Evolutionary conservation across 768 basidiomycete species (phyloP).

Genomic region (Hericium rajendrae): DNA sequence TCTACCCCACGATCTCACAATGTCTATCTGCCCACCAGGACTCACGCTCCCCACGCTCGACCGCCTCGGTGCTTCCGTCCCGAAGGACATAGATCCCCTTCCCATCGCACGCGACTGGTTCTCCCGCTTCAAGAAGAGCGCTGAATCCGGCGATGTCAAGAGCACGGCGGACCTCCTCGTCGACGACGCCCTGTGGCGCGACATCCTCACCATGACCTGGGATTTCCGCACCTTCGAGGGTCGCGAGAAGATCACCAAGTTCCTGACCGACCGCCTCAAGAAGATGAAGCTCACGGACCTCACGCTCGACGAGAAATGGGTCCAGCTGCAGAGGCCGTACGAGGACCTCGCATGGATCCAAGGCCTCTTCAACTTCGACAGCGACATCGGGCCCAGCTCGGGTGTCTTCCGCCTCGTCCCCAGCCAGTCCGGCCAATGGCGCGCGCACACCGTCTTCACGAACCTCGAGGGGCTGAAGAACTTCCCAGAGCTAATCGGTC

Average conservation of each 20-base stretch:
- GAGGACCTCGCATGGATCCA: slow-evolving; percentile 34
- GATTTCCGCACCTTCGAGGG: slow-evolving; percentile 50
- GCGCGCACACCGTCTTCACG: slow-evolving; percentile 39
- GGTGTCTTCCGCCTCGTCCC: slow-evolving; percentile 41
- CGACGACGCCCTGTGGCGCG: slow-evolving; percentile 41
- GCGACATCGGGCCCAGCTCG: slow-evolving; percentile 26
- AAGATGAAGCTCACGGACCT: slow-evolving; percentile 14
- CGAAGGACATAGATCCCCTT: slow-evolving; percentile 6
- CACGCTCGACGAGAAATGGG: slow-evolving; percentile 15
- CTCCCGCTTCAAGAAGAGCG: slow-evolving; percentile 8
- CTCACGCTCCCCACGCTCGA: slow-evolving; percentile 14
- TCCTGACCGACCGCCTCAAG: slow-evolving; percentile 38
- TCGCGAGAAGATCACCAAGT: slow-evolving; percentile 26
- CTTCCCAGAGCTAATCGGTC: slow-evolving; percentile 32
- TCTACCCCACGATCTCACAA: background rate
- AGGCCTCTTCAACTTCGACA: slow-evolving; percentile 34
- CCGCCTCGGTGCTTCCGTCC: slow-evolving; percentile 8
- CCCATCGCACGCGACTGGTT: slow-evolving; percentile 16
- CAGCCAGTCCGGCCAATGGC: slow-evolving; percentile 32
- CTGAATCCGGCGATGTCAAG: slow-evolving; percentile 7
- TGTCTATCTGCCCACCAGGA: background rate
- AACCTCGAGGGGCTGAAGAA: slow-evolving; percentile 40
- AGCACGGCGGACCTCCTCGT: slow-evolving; percentile 11
- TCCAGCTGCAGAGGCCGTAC: slow-evolving; percentile 20
- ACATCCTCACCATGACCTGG: slow-evolving; percentile 53